Evolutionary conservation across 345 rosid species (phyloP).

Genomic region (Corchorus olitorius): DNA sequence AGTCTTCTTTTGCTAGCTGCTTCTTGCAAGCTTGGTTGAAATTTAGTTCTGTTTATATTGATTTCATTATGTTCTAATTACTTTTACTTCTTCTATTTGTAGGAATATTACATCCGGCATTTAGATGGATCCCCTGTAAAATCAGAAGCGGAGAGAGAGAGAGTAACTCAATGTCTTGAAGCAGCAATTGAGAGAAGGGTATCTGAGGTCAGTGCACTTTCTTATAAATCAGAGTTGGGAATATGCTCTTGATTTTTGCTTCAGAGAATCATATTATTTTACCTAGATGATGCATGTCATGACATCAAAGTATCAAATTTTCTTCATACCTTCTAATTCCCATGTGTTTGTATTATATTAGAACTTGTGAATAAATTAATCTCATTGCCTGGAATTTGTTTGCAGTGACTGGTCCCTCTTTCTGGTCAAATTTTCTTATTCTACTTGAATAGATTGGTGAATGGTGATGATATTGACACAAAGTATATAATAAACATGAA

Average conservation of each 20-base stretch:
- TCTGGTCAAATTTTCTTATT: not conserved
- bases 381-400: conserved; percentile 5
- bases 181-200: conserved; percentile 95
- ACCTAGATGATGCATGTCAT: conserved; percentile 8
- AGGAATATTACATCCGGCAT: conserved; percentile 84
- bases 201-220: conserved; percentile 60
- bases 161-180: conserved; percentile 86
- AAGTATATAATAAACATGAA: not conserved
- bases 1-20: not conserved
- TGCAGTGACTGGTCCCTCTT: not conserved
- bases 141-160: conserved; percentile 75
- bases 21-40: not conserved
- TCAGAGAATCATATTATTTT: not conserved
- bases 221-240: not conserved
- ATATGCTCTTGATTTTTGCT: conserved; percentile 1
- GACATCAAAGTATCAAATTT: not conserved
- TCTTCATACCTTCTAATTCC: not conserved
- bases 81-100: conserved; percentile 20
- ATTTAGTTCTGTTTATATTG: not conserved
- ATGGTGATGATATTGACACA: conserved; percentile 12
- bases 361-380: conserved; percentile 9
- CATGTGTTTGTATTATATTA: conserved; percentile 1
- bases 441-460: not conserved
- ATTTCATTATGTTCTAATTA: not conserved
- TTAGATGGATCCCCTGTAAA: conserved; percentile 71